Evolutionary conservation across 148 eudicot species (phyloP).

Genomic region (Spergularia marina): DNA sequence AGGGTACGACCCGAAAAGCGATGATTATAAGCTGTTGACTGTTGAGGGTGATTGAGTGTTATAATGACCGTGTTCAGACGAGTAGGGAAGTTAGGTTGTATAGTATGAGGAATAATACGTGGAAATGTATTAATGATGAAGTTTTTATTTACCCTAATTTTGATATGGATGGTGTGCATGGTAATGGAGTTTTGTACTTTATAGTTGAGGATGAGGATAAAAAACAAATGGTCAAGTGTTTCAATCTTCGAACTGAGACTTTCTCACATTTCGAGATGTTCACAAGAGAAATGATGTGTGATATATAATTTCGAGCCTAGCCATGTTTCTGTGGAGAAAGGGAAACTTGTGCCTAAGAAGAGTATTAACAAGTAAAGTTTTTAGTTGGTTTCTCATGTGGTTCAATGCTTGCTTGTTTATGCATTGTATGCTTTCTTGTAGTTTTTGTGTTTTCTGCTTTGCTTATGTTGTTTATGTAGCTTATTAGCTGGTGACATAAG

Average conservation of each 20-base stretch:
- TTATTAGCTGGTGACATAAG: background rate
- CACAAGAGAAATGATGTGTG: background rate
- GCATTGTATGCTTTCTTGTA: too few relatives aligned
- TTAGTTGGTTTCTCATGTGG: too few relatives aligned
- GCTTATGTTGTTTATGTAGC: background rate
- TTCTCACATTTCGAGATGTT: constrained; percentile 5
- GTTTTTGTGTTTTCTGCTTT: background rate
- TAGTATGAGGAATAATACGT: constrained; percentile 10
- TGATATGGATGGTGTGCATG: background rate
- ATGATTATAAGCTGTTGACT: constrained; percentile 18
- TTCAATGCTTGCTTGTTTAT: too few relatives aligned
- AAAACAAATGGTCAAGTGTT: background rate
- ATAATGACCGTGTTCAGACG: background rate
- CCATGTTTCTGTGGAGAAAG: too few relatives aligned
- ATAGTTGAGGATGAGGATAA: background rate
- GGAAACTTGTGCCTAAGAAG: too few relatives aligned
- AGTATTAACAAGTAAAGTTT: too few relatives aligned
- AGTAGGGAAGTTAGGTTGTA: background rate
- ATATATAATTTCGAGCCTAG: too few relatives aligned
- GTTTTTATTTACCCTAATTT: background rate
- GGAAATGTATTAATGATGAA: constrained; percentile 5
- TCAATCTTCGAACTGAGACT: constrained; percentile 4
- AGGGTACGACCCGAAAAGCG: background rate
- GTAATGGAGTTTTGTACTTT: constrained; percentile 18
- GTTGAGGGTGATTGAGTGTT: background rate